Percentiles rank a stretch among this genome's conserved stretches.
Conservation (phyloP, 2,329 filamentous ascomycete genomes). For the Graphilbum fragrans region DNA sequence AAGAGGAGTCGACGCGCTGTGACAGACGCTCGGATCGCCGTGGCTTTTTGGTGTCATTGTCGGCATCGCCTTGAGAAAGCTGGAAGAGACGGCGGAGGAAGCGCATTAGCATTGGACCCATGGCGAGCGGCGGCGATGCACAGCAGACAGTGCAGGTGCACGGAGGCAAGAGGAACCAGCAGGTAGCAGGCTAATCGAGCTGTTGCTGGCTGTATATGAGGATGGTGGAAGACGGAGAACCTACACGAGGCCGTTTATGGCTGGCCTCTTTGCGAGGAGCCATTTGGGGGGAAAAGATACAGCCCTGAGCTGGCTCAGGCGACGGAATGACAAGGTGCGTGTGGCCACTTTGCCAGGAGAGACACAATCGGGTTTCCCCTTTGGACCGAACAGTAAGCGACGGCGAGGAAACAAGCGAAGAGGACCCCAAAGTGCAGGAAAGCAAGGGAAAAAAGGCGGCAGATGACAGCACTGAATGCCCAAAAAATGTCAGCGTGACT, state of each 20-base stretch:
- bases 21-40: constrained; percentile 65
- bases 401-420: too few relatives aligned
- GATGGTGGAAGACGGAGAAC: constrained; percentile 4
- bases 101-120: background rate
- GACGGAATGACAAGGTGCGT: too few relatives aligned
- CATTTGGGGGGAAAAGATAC: background rate
- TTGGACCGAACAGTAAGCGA: too few relatives aligned
- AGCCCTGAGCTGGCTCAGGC: too few relatives aligned
- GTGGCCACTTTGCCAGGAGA: too few relatives aligned
- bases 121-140: background rate
- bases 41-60: constrained; percentile 67
- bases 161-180: background rate
- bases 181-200: too few relatives aligned
- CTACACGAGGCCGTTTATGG: constrained; percentile 17
- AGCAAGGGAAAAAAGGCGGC: too few relatives aligned
- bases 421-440: too few relatives aligned
- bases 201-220: background rate
- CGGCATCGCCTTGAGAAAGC: constrained; percentile 51
- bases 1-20: constrained; percentile 26
- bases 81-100: constrained; percentile 22
- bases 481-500: background rate
- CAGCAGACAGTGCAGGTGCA: background rate
- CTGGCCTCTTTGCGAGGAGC: constrained; percentile 14
- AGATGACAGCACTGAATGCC: background rate
- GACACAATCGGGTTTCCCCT: too few relatives aligned